phyloP scores from a whole-genome alignment of 1,284 basidiomycete genomes.

The Hemileia vastatrix region DNA sequence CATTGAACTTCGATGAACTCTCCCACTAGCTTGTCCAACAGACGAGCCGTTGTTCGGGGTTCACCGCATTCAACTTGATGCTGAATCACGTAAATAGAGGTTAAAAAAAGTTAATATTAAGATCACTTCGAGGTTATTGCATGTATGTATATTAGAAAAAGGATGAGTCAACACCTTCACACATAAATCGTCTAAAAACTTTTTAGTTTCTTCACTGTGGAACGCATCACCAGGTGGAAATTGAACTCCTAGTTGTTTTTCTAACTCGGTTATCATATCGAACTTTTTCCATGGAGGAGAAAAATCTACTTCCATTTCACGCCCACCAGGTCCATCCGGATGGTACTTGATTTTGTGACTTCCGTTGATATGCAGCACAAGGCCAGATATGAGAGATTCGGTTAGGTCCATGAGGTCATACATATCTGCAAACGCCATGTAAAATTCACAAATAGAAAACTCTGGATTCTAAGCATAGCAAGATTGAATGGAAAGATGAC shows the following conservation, averaged over 20 bases:
- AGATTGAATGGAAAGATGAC: no score
- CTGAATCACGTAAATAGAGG: slow-evolving; percentile 35
- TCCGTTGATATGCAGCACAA: slow-evolving; percentile 82
- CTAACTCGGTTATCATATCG: slow-evolving; percentile 94
- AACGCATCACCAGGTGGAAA: slow-evolving; percentile 89
- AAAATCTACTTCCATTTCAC: slow-evolving; percentile 75
- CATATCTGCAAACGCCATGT: slow-evolving; percentile 99
- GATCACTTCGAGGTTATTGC: neutral
- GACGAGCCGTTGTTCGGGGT: slow-evolving; percentile 85
- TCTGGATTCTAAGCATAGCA: slow-evolving; percentile 35
- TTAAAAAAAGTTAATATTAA: neutral
- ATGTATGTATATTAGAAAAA: neutral
- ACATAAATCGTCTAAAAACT: slow-evolving; percentile 76
- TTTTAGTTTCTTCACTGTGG: slow-evolving; percentile 78
- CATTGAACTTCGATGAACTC: slow-evolving; percentile 96
- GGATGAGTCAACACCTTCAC: slow-evolving; percentile 49
- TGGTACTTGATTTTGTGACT: slow-evolving; percentile 72
- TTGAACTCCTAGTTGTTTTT: slow-evolving; percentile 82
- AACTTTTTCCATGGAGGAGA: slow-evolving; percentile 96
- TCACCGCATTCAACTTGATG: slow-evolving; percentile 96
- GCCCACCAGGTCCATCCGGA: slow-evolving; percentile 52
- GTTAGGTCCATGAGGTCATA: slow-evolving; percentile 98
- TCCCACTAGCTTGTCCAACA: slow-evolving; percentile 87
- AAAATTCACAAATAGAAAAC: slow-evolving; percentile 93
- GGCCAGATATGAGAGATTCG: slow-evolving; percentile 76